A percentile compares a stretch with the other conserved stretches of the same genome.
Evolutionary conservation across 2,329 filamentous ascomycete genomes (phyloP).

Genomic region (Botrytis pseudocinerea): DNA sequence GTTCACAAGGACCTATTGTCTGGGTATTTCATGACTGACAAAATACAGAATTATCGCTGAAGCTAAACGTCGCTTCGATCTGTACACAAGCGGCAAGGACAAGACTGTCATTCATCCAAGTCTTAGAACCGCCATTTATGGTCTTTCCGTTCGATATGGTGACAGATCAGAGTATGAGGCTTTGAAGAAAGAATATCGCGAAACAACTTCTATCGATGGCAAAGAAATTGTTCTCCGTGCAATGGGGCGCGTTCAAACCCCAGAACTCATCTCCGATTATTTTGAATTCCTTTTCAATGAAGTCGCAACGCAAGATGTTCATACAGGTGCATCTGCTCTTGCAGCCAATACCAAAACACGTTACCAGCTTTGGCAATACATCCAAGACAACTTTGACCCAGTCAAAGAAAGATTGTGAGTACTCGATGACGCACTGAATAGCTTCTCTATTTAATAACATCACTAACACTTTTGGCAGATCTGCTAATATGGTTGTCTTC

Average conservation of each 20-base stretch:
- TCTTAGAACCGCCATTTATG: conserved; percentile 78
- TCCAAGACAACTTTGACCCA: conserved; percentile 79
- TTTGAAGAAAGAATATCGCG: conserved; percentile 82
- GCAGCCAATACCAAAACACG: conserved; percentile 72
- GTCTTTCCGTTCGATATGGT: conserved; percentile 73
- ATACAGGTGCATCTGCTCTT: conserved; percentile 74
- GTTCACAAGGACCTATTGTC: conserved; percentile 37
- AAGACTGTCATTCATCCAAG: conserved; percentile 74
- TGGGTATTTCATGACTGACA: conserved; percentile 1
- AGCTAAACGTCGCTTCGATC: conserved; percentile 74
- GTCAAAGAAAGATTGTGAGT: conserved; percentile 64
- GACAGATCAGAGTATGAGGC: conserved; percentile 68
- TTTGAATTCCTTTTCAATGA: conserved; percentile 76
- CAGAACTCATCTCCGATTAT: conserved; percentile 66
- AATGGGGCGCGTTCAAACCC: conserved; percentile 68
- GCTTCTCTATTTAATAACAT: not conserved
- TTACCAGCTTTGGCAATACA: conserved; percentile 77
- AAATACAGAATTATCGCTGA: conserved; percentile 64
- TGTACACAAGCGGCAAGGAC: conserved; percentile 69
- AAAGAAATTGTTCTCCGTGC: conserved; percentile 81
- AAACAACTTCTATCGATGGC: conserved; percentile 82
- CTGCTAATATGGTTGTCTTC: conserved; percentile 79
- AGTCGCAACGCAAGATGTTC: conserved; percentile 85
- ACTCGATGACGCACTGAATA: not conserved
- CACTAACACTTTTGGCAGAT: conserved; percentile 35